A percentile compares a stretch with the other conserved stretches of the same genome.
phyloP scores from a whole-genome alignment of 1,139 yeast species.

The Kodamaea sp. region DNA sequence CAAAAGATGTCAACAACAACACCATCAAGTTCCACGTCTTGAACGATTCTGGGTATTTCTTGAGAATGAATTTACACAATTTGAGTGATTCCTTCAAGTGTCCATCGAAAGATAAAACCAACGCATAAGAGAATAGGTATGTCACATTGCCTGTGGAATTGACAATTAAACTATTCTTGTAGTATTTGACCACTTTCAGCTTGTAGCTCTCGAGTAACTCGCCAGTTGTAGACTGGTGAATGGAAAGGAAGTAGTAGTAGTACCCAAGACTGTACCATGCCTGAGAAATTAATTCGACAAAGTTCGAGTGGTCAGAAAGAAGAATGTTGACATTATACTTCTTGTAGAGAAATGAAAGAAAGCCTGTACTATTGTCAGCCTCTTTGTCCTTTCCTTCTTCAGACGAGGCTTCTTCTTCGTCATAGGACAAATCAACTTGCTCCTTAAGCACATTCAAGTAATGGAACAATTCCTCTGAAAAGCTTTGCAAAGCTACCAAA shows the following conservation, averaged over 20 bases:
- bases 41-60: conserved; percentile 46
- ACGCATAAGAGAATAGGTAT: conserved; percentile 40
- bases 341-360: conserved; percentile 39
- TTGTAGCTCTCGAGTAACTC: conserved; percentile 20
- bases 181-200: conserved; percentile 23
- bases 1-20: conserved; percentile 31
- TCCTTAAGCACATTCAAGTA: conserved; percentile 28
- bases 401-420: conserved; percentile 7
- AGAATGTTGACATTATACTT: conserved; percentile 39
- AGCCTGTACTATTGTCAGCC: conserved; percentile 11
- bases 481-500: conserved; percentile 19
- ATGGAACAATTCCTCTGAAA: conserved; percentile 20
- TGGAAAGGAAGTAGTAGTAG: conserved; percentile 32
- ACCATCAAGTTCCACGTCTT: conserved; percentile 49
- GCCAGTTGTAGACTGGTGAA: conserved; percentile 28
- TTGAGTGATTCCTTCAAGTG: conserved; percentile 32
- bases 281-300: conserved; percentile 33
- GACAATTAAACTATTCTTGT: conserved; percentile 40
- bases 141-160: conserved; percentile 40
- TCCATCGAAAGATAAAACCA: conserved; percentile 33
- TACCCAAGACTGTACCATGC: conserved; percentile 45
- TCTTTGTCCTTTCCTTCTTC: background rate
- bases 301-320: conserved; percentile 30
- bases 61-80: conserved; percentile 45
- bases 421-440: conserved; percentile 30